Evolutionary conservation across 805 yeast species (phyloP).

Genomic region (Yamadazyma takamatsuzukensis): DNA sequence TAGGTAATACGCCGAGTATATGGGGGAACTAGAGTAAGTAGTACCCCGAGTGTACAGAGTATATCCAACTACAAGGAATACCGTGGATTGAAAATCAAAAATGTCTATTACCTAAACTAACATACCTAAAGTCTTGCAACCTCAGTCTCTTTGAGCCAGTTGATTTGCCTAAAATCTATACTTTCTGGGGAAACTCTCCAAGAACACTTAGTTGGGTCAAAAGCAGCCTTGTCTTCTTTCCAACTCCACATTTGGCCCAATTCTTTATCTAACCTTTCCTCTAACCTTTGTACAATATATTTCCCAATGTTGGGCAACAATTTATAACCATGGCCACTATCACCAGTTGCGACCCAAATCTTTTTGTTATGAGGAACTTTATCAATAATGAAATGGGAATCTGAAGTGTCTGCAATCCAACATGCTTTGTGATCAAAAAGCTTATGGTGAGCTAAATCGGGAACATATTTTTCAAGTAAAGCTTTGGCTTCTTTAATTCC

Average conservation of each 20-base stretch:
- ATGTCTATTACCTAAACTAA: too few relatives aligned
- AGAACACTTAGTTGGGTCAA: conserved; percentile 9
- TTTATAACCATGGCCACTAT: conserved; percentile 38
- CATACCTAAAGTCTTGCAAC: too few relatives aligned
- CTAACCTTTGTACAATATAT: conserved; percentile 11
- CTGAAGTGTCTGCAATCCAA: conserved; percentile 35
- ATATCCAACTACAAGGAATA: too few relatives aligned
- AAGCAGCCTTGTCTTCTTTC: conserved; percentile 11
- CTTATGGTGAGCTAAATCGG: conserved; percentile 33
- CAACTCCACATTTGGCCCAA: conserved; percentile 11
- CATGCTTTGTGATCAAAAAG: conserved; percentile 15
- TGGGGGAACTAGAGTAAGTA: too few relatives aligned
- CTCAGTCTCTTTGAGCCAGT: conserved; percentile 12
- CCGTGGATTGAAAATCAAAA: too few relatives aligned
- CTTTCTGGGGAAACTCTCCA: conserved; percentile 9
- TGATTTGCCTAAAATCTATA: conserved; percentile 8
- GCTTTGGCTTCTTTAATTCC: conserved; percentile 22
- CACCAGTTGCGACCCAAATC: conserved; percentile 33
- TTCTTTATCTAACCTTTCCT: conserved; percentile 6
- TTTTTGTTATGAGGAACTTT: conserved; percentile 24
- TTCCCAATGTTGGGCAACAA: conserved; percentile 32
- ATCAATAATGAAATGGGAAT: conserved; percentile 31
- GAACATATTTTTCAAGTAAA: conserved; percentile 30
- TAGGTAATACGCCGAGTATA: too few relatives aligned
- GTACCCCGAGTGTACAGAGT: too few relatives aligned